Percentiles rank a stretch among this genome's conserved stretches.
These are phyloP conservation scores for Nevesoporus exiguus DNA, from an alignment of 768 basidiomycete genomes.

Conservation along the genomic window DNA sequence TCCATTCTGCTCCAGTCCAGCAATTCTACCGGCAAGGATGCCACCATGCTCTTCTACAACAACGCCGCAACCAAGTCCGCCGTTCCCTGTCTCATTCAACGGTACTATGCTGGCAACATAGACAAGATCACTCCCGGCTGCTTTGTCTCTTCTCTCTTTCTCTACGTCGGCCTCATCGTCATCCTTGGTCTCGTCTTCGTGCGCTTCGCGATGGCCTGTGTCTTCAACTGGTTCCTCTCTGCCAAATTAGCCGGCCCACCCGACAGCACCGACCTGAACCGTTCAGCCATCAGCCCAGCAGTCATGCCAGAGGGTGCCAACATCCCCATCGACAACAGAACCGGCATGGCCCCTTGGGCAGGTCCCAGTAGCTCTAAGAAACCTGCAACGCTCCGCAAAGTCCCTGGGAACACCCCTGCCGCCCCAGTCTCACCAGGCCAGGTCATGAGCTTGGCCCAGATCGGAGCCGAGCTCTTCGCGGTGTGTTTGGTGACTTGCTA, in stretches of 20 bases:
- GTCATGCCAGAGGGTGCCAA: constrained; percentile 98
- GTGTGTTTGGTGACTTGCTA: constrained; percentile 98
- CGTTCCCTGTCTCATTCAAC: constrained; percentile 75
- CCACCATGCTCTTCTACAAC: constrained; percentile 82
- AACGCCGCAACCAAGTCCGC: constrained; percentile 59
- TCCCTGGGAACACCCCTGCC: too few relatives aligned
- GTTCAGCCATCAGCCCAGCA: constrained; percentile 87
- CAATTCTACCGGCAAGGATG: constrained; percentile 74
- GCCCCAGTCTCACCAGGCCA: constrained; percentile 41
- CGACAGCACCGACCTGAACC: constrained; percentile 63
- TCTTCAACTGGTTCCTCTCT: constrained; percentile 97
- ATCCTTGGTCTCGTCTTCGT: constrained; percentile 88
- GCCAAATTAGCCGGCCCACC: constrained; percentile 76
- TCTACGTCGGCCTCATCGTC: constrained; percentile 87
- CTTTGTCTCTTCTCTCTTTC: constrained; percentile 83
- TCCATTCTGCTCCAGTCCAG: constrained; percentile 53
- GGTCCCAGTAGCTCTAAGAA: constrained; percentile 51
- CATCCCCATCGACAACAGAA: constrained; percentile 83
- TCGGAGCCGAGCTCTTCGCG: constrained; percentile 92
- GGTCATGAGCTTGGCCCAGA: constrained; percentile 77
- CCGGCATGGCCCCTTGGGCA: constrained; percentile 95
- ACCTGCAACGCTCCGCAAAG: constrained; percentile 41
- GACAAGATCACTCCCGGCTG: constrained; percentile 97
- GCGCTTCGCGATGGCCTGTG: constrained; percentile 92
- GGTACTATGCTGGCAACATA: constrained; percentile 92